phyloP scores from a whole-genome alignment of 2,329 filamentous ascomycete species.

The Teratosphaeria gauchensis region DNA sequence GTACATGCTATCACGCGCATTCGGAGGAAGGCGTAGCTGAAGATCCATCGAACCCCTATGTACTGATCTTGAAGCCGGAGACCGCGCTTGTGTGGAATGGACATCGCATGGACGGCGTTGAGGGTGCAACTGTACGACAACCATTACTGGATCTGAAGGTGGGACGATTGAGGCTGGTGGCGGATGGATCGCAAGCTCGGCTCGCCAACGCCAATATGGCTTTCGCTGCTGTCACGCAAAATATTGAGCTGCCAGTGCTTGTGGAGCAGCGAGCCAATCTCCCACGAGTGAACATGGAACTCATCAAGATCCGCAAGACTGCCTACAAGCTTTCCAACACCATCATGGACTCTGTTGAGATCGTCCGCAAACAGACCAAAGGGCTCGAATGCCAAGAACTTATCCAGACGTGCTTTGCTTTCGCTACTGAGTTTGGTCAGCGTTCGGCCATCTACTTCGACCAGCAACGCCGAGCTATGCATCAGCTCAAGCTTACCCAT shows the following conservation, averaged over 20 bases:
- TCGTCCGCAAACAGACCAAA: constrained; percentile 71
- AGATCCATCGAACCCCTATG: constrained; percentile 70
- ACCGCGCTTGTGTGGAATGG: constrained; percentile 73
- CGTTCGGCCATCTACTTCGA: constrained; percentile 93
- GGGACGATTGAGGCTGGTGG: constrained; percentile 78
- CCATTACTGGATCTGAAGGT: constrained; percentile 76
- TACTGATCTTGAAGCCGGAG: constrained; percentile 77
- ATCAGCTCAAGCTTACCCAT: constrained; percentile 89
- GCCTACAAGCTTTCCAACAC: constrained; percentile 94
- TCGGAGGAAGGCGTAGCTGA: constrained; percentile 51
- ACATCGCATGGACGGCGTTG: constrained; percentile 45
- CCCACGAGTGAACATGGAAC: constrained; percentile 77
- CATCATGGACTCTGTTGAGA: constrained; percentile 97
- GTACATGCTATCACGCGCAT: constrained; percentile 59
- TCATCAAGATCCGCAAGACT: constrained; percentile 91
- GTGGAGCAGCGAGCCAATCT: constrained; percentile 91
- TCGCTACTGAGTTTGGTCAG: constrained; percentile 97
- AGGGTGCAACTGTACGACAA: constrained; percentile 56
- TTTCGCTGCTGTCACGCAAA: constrained; percentile 73
- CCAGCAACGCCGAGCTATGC: constrained; percentile 89
- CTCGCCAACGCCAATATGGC: constrained; percentile 68
- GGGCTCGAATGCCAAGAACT: constrained; percentile 86
- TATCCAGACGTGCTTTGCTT: constrained; percentile 95
- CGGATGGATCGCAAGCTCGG: constrained; percentile 72
- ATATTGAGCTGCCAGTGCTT: constrained; percentile 76